Conservation (phyloP, 306 rosid genomes). For the Pterocarpus santalinus region DNA sequence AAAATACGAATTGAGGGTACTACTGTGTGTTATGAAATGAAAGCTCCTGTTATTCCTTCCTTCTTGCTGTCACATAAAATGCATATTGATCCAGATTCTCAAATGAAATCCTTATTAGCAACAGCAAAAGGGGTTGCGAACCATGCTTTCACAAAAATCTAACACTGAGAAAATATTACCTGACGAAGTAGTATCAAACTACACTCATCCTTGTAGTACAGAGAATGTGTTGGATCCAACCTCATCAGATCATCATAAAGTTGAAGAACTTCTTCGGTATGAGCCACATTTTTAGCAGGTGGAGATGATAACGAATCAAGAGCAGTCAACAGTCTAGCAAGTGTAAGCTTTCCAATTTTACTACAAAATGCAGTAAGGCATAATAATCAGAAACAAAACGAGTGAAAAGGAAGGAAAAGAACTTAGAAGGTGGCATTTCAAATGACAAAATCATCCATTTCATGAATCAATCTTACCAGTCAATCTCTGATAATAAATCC, state of each 20-base stretch:
- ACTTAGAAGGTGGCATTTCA: slow-evolving; percentile 1
- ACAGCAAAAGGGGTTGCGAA: background rate
- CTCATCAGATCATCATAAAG: slow-evolving; percentile 73
- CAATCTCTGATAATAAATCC: slow-evolving; percentile 65
- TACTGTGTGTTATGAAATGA: background rate
- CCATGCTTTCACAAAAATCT: slow-evolving; percentile 9
- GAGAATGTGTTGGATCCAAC: slow-evolving; percentile 71
- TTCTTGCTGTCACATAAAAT: background rate
- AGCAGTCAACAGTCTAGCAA: slow-evolving; percentile 88
- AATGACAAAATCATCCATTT: background rate
- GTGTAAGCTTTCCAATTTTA: slow-evolving; percentile 91
- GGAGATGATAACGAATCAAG: slow-evolving; percentile 63
- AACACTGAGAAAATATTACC: slow-evolving; percentile 40
- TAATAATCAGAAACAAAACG: slow-evolving; percentile 11
- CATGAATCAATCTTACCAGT: slow-evolving; percentile 57
- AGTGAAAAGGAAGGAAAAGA: slow-evolving; percentile 30
- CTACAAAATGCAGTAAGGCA: slow-evolving; percentile 54
- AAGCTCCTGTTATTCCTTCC: slow-evolving; percentile 21
- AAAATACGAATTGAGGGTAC: background rate
- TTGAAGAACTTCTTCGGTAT: slow-evolving; percentile 70
- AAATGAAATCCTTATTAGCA: slow-evolving; percentile 29
- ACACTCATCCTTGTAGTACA: slow-evolving; percentile 68
- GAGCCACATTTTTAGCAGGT: slow-evolving; percentile 51
- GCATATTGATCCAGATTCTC: slow-evolving; percentile 12
- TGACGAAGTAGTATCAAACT: slow-evolving; percentile 39